These are phyloP conservation scores for Cephalotrichum gorgonifer DNA, from an alignment of 2,329 filamentous ascomycete species.

Conservation along the genomic window DNA sequence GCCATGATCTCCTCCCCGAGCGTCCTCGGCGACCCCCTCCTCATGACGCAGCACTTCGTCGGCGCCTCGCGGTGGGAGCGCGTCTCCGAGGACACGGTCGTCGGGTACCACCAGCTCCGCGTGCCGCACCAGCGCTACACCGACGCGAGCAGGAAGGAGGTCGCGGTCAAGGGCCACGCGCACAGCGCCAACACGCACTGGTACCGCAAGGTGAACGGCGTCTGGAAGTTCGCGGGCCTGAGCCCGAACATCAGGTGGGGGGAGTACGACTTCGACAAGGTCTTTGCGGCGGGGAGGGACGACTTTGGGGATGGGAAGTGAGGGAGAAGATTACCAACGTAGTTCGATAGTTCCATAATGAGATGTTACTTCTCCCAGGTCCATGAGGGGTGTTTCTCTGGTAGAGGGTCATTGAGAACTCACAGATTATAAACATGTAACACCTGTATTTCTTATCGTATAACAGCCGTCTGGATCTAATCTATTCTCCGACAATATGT, in stretches of 20 bases:
- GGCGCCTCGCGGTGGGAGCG: constrained; percentile 48
- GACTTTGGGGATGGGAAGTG: constrained; percentile 6
- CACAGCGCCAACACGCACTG: constrained; percentile 47
- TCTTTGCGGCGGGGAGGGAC: constrained; percentile 25
- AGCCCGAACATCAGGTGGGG: constrained; percentile 44
- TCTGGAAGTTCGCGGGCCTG: constrained; percentile 51
- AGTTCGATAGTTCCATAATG: not conserved
- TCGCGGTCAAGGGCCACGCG: constrained; percentile 49
- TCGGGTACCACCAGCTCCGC: constrained; percentile 51
- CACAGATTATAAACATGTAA: too few species aligned
- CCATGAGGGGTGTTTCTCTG: too few species aligned
- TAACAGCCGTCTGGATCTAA: too few species aligned
- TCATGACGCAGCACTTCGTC: constrained; percentile 57
- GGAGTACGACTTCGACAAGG: constrained; percentile 46
- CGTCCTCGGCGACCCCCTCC: constrained; percentile 49
- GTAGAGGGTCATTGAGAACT: too few species aligned
- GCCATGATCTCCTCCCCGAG: constrained; percentile 44
- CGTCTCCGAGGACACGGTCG: constrained; percentile 44
- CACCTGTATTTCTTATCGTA: too few species aligned
- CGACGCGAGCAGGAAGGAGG: constrained; percentile 31
- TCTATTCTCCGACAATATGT: too few species aligned
- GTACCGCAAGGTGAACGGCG: constrained; percentile 46
- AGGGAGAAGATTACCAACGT: not conserved
- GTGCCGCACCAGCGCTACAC: constrained; percentile 52
- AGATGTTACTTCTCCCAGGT: too few species aligned